Evolutionary conservation across 2,329 filamentous ascomycete genomes (phyloP), one percentile per base, ranked within the genome.

Genomic region (Escovopsis sp.): DNA sequence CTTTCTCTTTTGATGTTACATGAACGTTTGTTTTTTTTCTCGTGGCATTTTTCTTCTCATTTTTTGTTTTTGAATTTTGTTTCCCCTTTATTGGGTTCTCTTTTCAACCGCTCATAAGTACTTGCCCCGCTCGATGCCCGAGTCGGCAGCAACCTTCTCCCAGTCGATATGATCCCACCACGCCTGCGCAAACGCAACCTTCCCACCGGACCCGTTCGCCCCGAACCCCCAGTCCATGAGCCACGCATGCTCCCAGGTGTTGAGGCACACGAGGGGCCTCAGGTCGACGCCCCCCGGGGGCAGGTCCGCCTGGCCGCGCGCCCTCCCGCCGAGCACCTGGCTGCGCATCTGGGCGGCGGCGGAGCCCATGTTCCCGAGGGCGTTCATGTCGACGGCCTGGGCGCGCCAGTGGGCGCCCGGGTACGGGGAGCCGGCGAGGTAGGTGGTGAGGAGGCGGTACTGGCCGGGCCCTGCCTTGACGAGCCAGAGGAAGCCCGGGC

Each of bases 161-260:
- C 91, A 98, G 63, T 98, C 77, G 50, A 98, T 80, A 41, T 68
- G 69, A 39, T 84, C 64, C 91, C 91, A 98, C 89, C 89, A 96
- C 35, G 71, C 70, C 57, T 83, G 73, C 41, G 88, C 69, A 60
- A 76, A 98, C 40, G 67, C 63, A 41, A 70, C 67, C 76, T 95
- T 98, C 39, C 85, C 86, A 36, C 68, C 70, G 43, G 79, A 60
- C 5, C 81, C 81, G 34, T 59, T 59, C 2, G 55, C 59, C 9
- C 69, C 68, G 27, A 78, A 57, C 40, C 75, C 75, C 61, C 84
- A 95, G 60, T 96, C 87, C 42, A 75, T 73, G 59, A 96, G 65
- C 76, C 84, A 98, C 8, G 82, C 80, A 63, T 96, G 91, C 68
- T 96, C 81, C 91, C 91, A 98, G 5, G 87, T 94, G 65, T 87